phyloP scores from a whole-genome alignment of 805 yeast species.

The Teunomyces atbi region DNA sequence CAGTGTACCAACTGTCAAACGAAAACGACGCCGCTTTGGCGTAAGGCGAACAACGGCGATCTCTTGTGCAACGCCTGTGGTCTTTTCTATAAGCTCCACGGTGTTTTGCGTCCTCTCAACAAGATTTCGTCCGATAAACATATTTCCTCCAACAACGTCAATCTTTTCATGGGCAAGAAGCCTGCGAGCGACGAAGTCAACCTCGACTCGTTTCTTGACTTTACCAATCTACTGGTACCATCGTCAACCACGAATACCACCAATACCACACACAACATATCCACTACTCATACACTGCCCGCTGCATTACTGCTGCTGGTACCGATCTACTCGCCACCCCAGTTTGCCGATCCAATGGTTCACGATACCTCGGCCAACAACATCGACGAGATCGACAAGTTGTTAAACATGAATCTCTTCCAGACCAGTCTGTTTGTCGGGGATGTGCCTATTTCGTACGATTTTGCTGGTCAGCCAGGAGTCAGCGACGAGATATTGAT shows the following conservation, averaged over 20 bases:
- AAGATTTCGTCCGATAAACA: slow-evolving; percentile 8
- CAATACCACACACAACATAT: neutral
- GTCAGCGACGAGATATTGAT: slow-evolving; percentile 34
- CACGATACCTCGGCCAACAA: slow-evolving; percentile 10
- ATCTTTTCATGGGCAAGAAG: slow-evolving; percentile 2
- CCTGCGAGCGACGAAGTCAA: slow-evolving; percentile 12
- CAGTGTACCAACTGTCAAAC: slow-evolving; percentile 46
- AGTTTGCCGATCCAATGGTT: neutral
- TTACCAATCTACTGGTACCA: slow-evolving; percentile 1
- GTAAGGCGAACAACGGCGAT: slow-evolving; percentile 42
- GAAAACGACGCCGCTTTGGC: slow-evolving; percentile 45
- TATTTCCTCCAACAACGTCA: neutral
- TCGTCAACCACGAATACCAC: slow-evolving; percentile 1
- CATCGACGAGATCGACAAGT: slow-evolving; percentile 39
- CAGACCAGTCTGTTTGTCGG: slow-evolving; percentile 31
- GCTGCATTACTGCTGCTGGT: slow-evolving; percentile 1
- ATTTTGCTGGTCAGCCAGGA: slow-evolving; percentile 14
- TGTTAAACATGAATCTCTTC: slow-evolving; percentile 39
- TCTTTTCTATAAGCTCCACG: slow-evolving; percentile 44
- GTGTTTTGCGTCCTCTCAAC: slow-evolving; percentile 42
- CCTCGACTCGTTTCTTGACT: slow-evolving; percentile 17
- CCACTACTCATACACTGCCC: slow-evolving; percentile 3
- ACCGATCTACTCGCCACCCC: neutral
- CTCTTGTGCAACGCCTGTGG: slow-evolving; percentile 48
- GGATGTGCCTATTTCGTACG: neutral